phyloP scores from a whole-genome alignment of 139 green algal genomes.

The Chlamydomonas asymmetrica region DNA sequence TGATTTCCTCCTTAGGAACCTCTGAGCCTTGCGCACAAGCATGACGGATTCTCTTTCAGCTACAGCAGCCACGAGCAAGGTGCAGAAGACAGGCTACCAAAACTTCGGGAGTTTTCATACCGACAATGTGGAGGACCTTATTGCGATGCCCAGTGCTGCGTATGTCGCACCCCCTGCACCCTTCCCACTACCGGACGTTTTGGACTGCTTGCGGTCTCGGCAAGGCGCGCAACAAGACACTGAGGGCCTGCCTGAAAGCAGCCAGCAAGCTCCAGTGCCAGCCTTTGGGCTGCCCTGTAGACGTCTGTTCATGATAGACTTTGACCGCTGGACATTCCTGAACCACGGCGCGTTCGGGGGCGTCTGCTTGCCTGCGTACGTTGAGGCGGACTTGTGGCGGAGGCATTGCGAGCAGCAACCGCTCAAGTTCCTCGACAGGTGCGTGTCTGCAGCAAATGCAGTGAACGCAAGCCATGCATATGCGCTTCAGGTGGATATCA shows the following conservation, averaged over 20 bases:
- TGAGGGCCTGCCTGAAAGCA: too few relatives aligned
- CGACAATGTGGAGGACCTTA: constrained; percentile 54
- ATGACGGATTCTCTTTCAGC: not conserved
- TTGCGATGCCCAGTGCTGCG: constrained; percentile 11
- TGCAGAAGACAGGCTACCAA: constrained; percentile 47
- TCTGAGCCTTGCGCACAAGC: not conserved
- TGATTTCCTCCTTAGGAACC: too few relatives aligned
- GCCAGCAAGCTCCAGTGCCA: not conserved
- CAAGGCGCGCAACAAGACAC: not conserved
- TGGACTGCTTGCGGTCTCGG: not conserved
- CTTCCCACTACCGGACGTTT: constrained; percentile 13
- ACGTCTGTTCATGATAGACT: constrained; percentile 64
- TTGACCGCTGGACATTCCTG: constrained; percentile 54
- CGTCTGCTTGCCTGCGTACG: constrained; percentile 36
- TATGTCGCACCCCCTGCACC: constrained; percentile 20
- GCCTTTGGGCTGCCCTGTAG: constrained; percentile 33
- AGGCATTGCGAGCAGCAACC: constrained; percentile 66
- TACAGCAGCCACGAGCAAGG: too few relatives aligned
- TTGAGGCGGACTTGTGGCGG: constrained; percentile 54
- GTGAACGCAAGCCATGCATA: too few relatives aligned
- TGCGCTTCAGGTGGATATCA: too few relatives aligned
- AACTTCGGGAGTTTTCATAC: constrained; percentile 62
- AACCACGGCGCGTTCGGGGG: constrained; percentile 74
- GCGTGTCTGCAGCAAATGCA: too few relatives aligned
- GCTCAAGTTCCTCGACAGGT: constrained; percentile 57